Percentiles rank a stretch among this genome's conserved stretches.
phyloP scores from a whole-genome alignment of 1,139 yeast species.

The Candida anutae region DNA sequence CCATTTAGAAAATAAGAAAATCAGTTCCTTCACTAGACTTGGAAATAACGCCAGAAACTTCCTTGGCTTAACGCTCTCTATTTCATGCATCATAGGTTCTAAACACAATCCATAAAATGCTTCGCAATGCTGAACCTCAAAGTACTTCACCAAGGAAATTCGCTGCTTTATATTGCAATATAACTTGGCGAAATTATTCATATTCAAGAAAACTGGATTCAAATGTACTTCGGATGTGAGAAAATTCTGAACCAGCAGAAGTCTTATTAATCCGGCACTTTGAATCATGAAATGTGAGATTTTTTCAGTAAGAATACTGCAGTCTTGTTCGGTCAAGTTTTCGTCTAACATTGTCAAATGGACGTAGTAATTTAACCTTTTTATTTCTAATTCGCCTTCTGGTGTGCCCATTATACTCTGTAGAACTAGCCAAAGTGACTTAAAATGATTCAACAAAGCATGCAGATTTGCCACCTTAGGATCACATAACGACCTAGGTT shows the following conservation, averaged over 20 bases:
- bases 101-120: too few species aligned
- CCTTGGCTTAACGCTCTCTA: too few species aligned
- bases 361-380: slow-evolving; percentile 12
- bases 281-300: slow-evolving; percentile 5
- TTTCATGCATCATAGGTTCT: too few species aligned
- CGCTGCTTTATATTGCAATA: slow-evolving; percentile 6
- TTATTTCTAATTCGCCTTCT: slow-evolving; percentile 1
- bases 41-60: slow-evolving; percentile 3
- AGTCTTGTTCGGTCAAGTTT: slow-evolving; percentile 8
- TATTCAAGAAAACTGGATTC: slow-evolving; percentile 3
- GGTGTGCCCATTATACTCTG: slow-evolving; percentile 2
- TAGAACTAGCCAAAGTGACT: slow-evolving; percentile 2
- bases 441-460: too few species aligned
- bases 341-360: slow-evolving; percentile 13
- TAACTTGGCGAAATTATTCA: neutral
- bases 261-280: slow-evolving; percentile 5
- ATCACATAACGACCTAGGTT: slow-evolving; percentile 8
- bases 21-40: slow-evolving; percentile 3
- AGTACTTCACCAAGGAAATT: slow-evolving; percentile 6
- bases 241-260: slow-evolving; percentile 12
- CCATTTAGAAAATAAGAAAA: slow-evolving; percentile 3
- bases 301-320: slow-evolving; percentile 7
- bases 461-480: slow-evolving; percentile 2
- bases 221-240: slow-evolving; percentile 6
- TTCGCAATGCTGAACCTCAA: slow-evolving; percentile 2